phyloP scores from a whole-genome alignment of 1,284 basidiomycete species.

The Earliella scabrosa region DNA sequence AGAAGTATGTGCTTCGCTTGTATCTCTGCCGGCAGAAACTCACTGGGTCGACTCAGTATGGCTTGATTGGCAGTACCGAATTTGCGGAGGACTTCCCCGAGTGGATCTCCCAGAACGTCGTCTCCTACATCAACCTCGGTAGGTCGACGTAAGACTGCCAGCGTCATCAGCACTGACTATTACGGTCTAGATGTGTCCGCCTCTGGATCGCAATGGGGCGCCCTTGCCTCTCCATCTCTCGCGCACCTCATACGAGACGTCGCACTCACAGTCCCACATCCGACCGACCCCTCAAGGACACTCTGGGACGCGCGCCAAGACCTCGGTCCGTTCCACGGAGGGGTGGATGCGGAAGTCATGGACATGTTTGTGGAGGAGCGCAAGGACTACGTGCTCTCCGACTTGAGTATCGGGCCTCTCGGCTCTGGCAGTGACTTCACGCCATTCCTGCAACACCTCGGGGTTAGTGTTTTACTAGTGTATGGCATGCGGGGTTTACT shows the following conservation, averaged over 20 bases:
- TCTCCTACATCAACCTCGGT: conserved; percentile 90
- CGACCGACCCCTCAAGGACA: conserved; percentile 52
- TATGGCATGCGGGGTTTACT: not conserved
- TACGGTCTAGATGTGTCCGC: conserved; percentile 60
- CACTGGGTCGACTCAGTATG: conserved; percentile 64
- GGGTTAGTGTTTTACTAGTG: conserved; percentile 38
- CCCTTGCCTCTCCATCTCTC: conserved; percentile 74
- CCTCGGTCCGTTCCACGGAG: conserved; percentile 52
- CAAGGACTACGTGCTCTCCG: conserved; percentile 26
- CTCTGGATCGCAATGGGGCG: conserved; percentile 65
- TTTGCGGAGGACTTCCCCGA: conserved; percentile 89
- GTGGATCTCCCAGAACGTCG: conserved; percentile 79
- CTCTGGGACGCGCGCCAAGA: conserved; percentile 73
- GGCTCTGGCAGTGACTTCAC: conserved; percentile 79
- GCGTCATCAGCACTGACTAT: not conserved
- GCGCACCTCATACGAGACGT: conserved; percentile 72
- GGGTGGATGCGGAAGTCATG: conserved; percentile 36
- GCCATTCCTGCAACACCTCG: conserved; percentile 74
- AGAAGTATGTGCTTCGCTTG: conserved; percentile 55
- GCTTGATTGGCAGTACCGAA: conserved; percentile 87
- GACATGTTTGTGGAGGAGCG: conserved; percentile 32
- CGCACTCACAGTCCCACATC: conserved; percentile 74
- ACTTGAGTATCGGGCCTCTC: conserved; percentile 43
- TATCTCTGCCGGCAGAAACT: no score
- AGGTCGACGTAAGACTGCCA: conserved; percentile 24